Base-by-base conservation (phyloP, 2,329 filamentous ascomycete genomes). In the Cadophora malorum region DNA sequence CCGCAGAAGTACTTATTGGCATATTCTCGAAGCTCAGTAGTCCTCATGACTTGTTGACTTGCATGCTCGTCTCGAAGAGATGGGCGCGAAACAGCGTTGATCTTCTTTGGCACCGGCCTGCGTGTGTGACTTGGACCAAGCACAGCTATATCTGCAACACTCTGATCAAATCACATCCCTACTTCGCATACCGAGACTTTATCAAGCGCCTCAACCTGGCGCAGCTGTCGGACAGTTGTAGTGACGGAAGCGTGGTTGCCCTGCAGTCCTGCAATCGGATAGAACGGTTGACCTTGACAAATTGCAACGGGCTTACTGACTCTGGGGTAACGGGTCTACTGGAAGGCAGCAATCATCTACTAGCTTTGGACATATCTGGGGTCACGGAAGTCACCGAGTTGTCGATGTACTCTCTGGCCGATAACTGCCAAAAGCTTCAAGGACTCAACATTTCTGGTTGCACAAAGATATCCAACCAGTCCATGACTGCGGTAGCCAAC, bases 41-140 rank as follows among this genome's bases (percentile, higher is more conserved):
- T 14, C 86, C 94, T 1, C 82, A 84, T 55, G 95, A 99, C 76
- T 86, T 97, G 74, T 86, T 93, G 73, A 90, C 90, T 80, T 96
- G 92, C 80, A 94, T 98, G 92, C 84, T 96, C 72, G 94, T 97
- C n/a, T 97, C 91, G 76, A 94, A 94, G 80, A 88, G 91, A 70
- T 99, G 96, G 96, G 92, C 96, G 33, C 86, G 91, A 71, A 97
- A 97, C 78, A 91, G 92, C 63, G 96, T 98, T 73, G 95, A 96
- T 71, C 86, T 97, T 72, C 85, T 99, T 25, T 99, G 96, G 96
- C 94, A 97, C 79, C 88, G 96, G 49, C 96, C 96, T 1, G 90
- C 93, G 33, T 98, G 96, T 81, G 94, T 91, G 75, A 93, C 89
- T 74, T 97, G 93, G 91, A 81, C 85, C 14, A 94, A 94, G 77